Base-by-base conservation (phyloP, 2,329 filamentous ascomycete genomes). In the Ceratocystis variospora region DNA sequence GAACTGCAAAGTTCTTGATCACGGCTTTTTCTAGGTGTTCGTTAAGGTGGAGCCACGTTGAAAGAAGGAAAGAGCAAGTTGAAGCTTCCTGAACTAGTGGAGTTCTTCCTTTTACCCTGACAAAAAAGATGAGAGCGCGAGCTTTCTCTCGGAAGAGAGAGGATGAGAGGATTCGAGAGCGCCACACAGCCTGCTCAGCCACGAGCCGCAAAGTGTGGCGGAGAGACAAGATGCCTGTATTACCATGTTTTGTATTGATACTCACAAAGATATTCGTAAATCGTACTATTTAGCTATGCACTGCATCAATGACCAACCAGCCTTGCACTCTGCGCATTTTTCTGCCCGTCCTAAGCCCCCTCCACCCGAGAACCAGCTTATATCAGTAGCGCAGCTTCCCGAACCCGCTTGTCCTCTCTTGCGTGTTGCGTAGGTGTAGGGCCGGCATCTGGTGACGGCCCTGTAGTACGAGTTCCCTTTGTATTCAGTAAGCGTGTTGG, bases 201-300 rank as follows among this genome's bases (percentile, higher is more conserved):
- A 55, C 50, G 15, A 8, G 37, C 37, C 37, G 2, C n/a, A 25
- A 53, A 8, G 17, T 53, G 46, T 50, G 48, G 48, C 48, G 5
- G 48, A 53, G 48, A n/a, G 48, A 19, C 17, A 19, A 53, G 10
- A 53, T 53, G 48, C n/a, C n/a, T 59, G 31, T 37, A 59, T 59
- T n/a, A 33, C 28, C 55, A 59, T 59, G 55, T 31, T 59, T 59
- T 59, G 25, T 59, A 59, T 59, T 33, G 28, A 59, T 59, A 37
- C 25, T 37, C 53, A 8, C 6, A 53, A 22, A 53, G 53, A 31
- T 17, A 37, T n/a, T 59, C 5, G n/a, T 59, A 37, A 28, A 59
- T 59, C 10, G 5, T 59, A 22, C 15, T 19, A 1, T 33, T 59
- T 8, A 41, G 37, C 37, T 8, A 41, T 41, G 10, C 10, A 15